Conservation (phyloP, 768 basidiomycete genomes). For the Mycena kentingensis region DNA sequence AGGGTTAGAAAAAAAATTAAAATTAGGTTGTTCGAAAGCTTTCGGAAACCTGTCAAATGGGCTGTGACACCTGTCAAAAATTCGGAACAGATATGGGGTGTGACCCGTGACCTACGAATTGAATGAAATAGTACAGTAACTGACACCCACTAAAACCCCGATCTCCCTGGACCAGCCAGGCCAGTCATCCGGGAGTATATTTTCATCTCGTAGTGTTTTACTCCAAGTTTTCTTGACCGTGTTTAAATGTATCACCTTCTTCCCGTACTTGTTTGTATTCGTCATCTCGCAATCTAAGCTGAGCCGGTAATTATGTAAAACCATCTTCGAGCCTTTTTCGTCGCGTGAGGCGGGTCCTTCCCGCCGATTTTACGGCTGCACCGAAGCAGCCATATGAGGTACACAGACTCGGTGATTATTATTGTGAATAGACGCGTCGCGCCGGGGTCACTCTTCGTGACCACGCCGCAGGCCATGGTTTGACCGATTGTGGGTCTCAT, state of each 20-base stretch:
- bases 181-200: constrained; percentile 17
- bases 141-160: constrained; percentile 31
- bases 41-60: too few species aligned
- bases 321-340: constrained; percentile 23
- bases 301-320: constrained; percentile 8
- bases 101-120: too few species aligned
- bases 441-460: neutral
- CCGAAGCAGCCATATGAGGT: constrained; percentile 14
- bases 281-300: constrained; percentile 20
- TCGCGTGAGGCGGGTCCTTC: constrained; percentile 1
- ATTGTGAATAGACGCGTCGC: constrained; percentile 5
- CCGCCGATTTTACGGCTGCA: constrained; percentile 1
- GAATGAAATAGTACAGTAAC: too few species aligned
- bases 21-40: too few species aligned
- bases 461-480: constrained; percentile 9
- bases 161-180: constrained; percentile 19
- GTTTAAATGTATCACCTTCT: constrained; percentile 5
- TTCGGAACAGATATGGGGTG: too few species aligned
- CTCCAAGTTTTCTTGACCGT: constrained; percentile 22
- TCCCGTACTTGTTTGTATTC: constrained; percentile 7
- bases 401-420: constrained; percentile 9
- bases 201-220: constrained; percentile 7
- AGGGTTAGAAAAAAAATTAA: too few species aligned
- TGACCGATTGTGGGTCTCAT: constrained; percentile 8
- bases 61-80: too few species aligned